phyloP scores from a whole-genome alignment of 441 rosid genomes.

The Gossypium armourianum region DNA sequence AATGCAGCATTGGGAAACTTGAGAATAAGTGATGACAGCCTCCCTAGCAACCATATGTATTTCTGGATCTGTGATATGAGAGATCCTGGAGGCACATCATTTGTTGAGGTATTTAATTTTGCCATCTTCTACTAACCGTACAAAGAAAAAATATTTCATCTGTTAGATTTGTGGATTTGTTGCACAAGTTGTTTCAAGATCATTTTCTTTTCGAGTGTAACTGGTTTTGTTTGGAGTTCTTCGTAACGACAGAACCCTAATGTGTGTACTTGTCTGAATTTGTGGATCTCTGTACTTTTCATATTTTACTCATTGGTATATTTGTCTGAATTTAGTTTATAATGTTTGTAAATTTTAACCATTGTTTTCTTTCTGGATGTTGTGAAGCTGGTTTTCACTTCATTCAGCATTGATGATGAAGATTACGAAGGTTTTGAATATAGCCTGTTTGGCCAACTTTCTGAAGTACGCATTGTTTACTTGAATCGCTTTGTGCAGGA shows the following conservation, averaged over 20 bases:
- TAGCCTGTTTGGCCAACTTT: conserved; percentile 79
- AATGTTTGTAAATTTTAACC: background rate
- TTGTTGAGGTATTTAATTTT: conserved; percentile 67
- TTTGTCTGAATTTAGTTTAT: background rate
- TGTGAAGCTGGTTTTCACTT: conserved; percentile 72
- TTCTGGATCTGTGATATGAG: conserved; percentile 98
- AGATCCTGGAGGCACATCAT: conserved; percentile 92
- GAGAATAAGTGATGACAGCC: conserved; percentile 93
- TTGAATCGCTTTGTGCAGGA: conserved; percentile 94
- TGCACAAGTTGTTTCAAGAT: background rate
- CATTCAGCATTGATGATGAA: conserved; percentile 72
- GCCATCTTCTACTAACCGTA: background rate
- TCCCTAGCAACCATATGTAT: conserved; percentile 68
- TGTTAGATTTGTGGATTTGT: conserved; percentile 2
- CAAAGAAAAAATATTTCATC: background rate
- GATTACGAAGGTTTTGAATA: conserved; percentile 86
- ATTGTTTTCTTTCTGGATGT: background rate
- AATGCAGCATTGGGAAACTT: conserved; percentile 84
- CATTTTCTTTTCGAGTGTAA: background rate
- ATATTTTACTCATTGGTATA: background rate
- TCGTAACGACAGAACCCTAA: background rate
- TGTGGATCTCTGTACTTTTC: background rate
- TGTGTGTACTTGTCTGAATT: background rate
- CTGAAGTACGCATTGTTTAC: conserved; percentile 94
- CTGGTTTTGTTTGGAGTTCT: background rate